Evolutionary conservation across 306 rosid genomes (phyloP).

Genomic region (Prinsepia uniflora): DNA sequence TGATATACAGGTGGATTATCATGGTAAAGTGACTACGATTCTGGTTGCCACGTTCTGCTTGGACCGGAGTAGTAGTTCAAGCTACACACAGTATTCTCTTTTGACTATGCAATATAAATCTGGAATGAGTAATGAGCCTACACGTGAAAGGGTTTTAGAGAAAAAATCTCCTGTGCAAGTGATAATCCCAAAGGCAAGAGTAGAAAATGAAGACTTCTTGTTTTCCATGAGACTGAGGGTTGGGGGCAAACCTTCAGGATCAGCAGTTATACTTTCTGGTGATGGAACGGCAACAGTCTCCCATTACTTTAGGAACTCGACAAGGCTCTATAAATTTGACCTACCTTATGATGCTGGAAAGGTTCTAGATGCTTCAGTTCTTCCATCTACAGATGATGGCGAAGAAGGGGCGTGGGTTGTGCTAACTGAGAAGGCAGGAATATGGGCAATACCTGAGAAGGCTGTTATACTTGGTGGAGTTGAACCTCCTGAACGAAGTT

Average conservation of each 20-base stretch:
- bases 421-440: constrained; percentile 93
- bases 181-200: constrained; percentile 92
- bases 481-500: constrained; percentile 95
- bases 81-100: constrained; percentile 91
- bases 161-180: constrained; percentile 84
- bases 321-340: constrained; percentile 86
- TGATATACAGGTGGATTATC: constrained; percentile 71
- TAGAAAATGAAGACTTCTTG: constrained; percentile 75
- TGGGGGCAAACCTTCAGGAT: constrained; percentile 95
- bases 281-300: constrained; percentile 94
- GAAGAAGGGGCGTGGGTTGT: constrained; percentile 98
- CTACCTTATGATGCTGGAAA: constrained; percentile 96
- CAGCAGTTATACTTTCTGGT: constrained; percentile 75
- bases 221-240: constrained; percentile 86
- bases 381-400: constrained; percentile 70
- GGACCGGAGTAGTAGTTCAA: constrained; percentile 86
- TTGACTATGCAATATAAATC: constrained; percentile 85
- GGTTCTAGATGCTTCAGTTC: constrained; percentile 91
- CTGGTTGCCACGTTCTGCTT: constrained; percentile 79
- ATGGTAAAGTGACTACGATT: constrained; percentile 72
- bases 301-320: constrained; percentile 63
- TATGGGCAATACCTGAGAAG: constrained; percentile 98
- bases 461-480: constrained; percentile 94
- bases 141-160: constrained; percentile 65
- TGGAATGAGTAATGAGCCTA: constrained; percentile 36